Evolutionary conservation across 2,329 filamentous ascomycete species (phyloP), one percentile per base, ranked within the genome.

Genomic region (Berkeleyomyces basicola): DNA sequence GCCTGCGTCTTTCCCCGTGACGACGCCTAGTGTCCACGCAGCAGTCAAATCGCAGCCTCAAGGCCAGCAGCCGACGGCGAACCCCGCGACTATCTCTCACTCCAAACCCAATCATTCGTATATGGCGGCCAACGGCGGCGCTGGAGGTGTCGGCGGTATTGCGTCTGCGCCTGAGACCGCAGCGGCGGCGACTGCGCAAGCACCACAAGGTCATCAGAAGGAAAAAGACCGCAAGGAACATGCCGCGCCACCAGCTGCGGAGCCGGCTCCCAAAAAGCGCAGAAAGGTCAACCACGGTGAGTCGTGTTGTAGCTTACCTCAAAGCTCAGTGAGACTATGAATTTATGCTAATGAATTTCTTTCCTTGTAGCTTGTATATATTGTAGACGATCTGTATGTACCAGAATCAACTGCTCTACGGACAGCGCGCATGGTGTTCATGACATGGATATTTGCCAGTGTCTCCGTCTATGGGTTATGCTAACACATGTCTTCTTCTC

Each of bases 241-340:
- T 46, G 63, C 53, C 7, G 55, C 53, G 55, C 51, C 51, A 11
- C 40, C 47, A 43, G 53, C 14, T 37, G 49, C 40, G 7, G 65
- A 66, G 60, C 44, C 64, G 4, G 58, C 59, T 4, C 84, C 86
- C 58, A 91, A 89, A 77, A 91, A 90, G 79, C 82, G 88, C 76
- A 86, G 88, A 78, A 92, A 92, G 77, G 88, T 92, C 68, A 91
- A 90, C 77, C 88, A 92, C 76, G 88, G 88, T 91, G 82, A 77
- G 84, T 60, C 64, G 31, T 36, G 51, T 36, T 39, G 23, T 46
- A 46, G 3, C 43, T 16, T 11, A 46, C 11, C 36, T 68, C 7
- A 40, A 49, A 47, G 7, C 14, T 40, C 3, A 33, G 23, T 9
- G 3, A 71, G 63, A 58, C 64, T 40, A 16, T 53, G 31, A 53